Base-by-base conservation (phyloP, 805 yeast genomes). In the Nakazawaea ambrosiae region DNA sequence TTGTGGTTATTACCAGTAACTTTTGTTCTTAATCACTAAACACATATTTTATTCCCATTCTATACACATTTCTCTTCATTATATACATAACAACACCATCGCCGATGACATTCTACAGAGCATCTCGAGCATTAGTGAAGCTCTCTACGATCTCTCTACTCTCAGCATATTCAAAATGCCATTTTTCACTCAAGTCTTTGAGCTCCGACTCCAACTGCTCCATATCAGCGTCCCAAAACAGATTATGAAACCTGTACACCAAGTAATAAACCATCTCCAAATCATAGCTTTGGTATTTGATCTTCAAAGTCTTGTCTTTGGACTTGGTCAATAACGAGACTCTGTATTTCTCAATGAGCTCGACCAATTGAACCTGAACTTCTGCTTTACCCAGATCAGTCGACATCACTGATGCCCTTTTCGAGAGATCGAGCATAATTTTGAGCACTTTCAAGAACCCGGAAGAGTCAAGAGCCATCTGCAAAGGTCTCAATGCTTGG, bases 401-500 rank as follows among this genome's bases (percentile, higher is more conserved):
- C n/a, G n/a, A n/a, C n/a, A n/a, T n/a, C n/a, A n/a, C n/a, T n/a
- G n/a, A n/a, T n/a, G n/a, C n/a, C n/a, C n/a, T n/a, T n/a, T n/a
- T n/a, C n/a, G n/a, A n/a, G n/a, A 27, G 2, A n/a, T 27, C 25
- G 11, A 37, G 18, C n/a, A 37, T 28, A 2, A 22, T 14, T 16
- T 32, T 32, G 14, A 32, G 33, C 3, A 38, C 10, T 8, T 30
- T 33, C 27, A 39, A 26, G 16, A 20, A 39, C 5, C 32, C 35
- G n/a, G 11, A 17, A 12, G 24, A 27, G 22, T 28, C 22, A 15
- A 37, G 28, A 3, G 1, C 4, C n/a, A 25, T 25, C n/a, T n/a
- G 12, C 16, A 23, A 20, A 6, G 17, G 11, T 20, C 10, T 19
- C 27, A 39, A 25, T 11, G 27, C 6, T 34, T 33, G 35, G 5